Conservation (phyloP, 305 asterid species). For the Salvia sclarea region DNA sequence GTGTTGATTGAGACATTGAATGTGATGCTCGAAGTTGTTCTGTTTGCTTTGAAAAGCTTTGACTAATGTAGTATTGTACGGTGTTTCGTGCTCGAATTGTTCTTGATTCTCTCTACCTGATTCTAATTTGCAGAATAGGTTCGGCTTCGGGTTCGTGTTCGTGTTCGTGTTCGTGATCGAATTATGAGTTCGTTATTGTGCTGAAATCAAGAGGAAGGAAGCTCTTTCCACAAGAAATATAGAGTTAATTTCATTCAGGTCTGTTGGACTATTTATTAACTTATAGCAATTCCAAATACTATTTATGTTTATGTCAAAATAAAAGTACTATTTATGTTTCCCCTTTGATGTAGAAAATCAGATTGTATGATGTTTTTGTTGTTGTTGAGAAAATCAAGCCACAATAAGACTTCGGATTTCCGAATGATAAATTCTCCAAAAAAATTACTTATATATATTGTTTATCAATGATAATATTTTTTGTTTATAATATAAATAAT, state of each 20-base stretch:
- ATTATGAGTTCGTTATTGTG: no score
- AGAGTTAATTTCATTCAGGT: neutral
- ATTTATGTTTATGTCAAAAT: no score
- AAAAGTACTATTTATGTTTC: no score
- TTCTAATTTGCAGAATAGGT: neutral
- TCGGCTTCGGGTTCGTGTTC: neutral
- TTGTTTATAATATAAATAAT: no score
- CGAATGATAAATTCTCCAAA: no score
- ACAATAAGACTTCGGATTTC: no score
- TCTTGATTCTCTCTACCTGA: neutral
- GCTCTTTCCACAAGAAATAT: neutral
- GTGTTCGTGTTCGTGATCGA: neutral
- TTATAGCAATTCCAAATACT: neutral
- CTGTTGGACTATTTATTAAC: no score
- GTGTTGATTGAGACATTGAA: neutral
- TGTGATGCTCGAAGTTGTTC: neutral
- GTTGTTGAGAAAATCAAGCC: no score
- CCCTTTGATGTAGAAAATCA: no score
- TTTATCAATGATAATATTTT: no score
- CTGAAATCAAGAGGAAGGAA: neutral
- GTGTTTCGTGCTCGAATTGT: neutral
- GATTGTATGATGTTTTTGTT: no score
- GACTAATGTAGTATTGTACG: neutral
- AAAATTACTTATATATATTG: no score
- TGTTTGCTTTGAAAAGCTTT: neutral